Evolutionary conservation across 2,329 filamentous ascomycete species (phyloP).

Genomic region (Scleromitrula shiraiana): DNA sequence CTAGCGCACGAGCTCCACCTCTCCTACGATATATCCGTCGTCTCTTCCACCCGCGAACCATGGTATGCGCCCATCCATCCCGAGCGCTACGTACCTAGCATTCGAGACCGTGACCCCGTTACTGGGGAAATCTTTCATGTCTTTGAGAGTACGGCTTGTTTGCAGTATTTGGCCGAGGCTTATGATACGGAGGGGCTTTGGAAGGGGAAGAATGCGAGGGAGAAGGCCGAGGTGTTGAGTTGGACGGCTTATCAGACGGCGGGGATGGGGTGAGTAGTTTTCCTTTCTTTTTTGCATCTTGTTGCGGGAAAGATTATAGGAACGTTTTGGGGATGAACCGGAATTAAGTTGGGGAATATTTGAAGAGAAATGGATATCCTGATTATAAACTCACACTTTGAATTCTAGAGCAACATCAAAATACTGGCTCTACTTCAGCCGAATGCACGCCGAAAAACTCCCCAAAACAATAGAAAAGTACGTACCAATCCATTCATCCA

Average conservation of each 20-base stretch:
- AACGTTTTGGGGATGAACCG: not conserved
- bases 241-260: constrained; percentile 34
- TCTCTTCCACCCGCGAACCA: constrained; percentile 28
- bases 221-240: constrained; percentile 26
- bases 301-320: too few species aligned
- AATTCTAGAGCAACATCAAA: constrained; percentile 30
- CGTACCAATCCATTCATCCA: not conserved
- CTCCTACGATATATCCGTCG: constrained; percentile 28
- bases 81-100: constrained; percentile 30
- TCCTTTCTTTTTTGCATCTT: too few species aligned
- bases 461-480: constrained; percentile 9
- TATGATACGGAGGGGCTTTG: constrained; percentile 32
- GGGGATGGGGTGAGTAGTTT: constrained; percentile 28
- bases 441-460: constrained; percentile 17
- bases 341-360: not conserved
- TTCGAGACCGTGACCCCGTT: constrained; percentile 28
- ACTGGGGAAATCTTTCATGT: constrained; percentile 27
- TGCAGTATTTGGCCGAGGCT: constrained; percentile 31
- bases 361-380: not conserved
- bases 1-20: constrained; percentile 30
- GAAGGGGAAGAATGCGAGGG: constrained; percentile 23
- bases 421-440: constrained; percentile 31
- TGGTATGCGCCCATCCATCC: constrained; percentile 32
- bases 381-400: too few species aligned
- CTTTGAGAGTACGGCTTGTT: constrained; percentile 32